Percentiles rank a stretch among this genome's conserved stretches.
Conservation (phyloP, 306 rosid species). For the Morella rubra region DNA sequence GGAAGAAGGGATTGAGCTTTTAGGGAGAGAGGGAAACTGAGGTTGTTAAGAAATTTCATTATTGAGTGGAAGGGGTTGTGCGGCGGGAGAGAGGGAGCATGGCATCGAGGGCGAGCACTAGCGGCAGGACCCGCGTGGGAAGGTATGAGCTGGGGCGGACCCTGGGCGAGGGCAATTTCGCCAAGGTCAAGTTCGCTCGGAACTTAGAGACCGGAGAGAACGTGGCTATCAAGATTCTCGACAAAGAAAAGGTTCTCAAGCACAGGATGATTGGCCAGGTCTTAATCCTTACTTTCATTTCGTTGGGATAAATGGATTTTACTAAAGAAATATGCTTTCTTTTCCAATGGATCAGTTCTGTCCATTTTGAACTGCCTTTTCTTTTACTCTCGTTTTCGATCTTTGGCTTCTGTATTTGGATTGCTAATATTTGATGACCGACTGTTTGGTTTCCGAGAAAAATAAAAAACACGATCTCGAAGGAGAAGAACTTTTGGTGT, state of each 20-base stretch:
- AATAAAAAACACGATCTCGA: neutral
- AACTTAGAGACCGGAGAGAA: constrained; percentile 54
- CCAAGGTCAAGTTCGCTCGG: constrained; percentile 81
- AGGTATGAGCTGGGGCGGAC: constrained; percentile 83
- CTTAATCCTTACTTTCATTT: neutral
- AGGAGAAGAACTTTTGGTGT: neutral
- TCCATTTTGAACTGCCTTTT: neutral
- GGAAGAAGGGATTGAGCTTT: no score
- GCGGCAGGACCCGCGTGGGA: constrained; percentile 65
- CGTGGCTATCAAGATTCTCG: constrained; percentile 83
- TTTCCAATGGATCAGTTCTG: neutral
- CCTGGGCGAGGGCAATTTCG: constrained; percentile 90
- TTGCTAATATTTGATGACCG: neutral
- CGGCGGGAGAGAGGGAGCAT: constrained; percentile 19
- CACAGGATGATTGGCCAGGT: constrained; percentile 95
- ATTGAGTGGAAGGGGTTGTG: neutral
- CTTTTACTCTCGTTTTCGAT: neutral
- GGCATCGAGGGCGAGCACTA: constrained; percentile 40
- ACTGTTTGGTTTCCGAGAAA: constrained; percentile 17
- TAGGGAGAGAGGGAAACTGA: neutral
- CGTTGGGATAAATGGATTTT: no score
- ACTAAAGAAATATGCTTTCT: neutral
- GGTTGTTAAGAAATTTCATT: neutral
- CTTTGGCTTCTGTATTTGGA: neutral
- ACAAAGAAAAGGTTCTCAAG: constrained; percentile 80